These are phyloP conservation scores for Leishmania major DNA, from an alignment of 208 protist genomes.

Conservation along the genomic window DNA sequence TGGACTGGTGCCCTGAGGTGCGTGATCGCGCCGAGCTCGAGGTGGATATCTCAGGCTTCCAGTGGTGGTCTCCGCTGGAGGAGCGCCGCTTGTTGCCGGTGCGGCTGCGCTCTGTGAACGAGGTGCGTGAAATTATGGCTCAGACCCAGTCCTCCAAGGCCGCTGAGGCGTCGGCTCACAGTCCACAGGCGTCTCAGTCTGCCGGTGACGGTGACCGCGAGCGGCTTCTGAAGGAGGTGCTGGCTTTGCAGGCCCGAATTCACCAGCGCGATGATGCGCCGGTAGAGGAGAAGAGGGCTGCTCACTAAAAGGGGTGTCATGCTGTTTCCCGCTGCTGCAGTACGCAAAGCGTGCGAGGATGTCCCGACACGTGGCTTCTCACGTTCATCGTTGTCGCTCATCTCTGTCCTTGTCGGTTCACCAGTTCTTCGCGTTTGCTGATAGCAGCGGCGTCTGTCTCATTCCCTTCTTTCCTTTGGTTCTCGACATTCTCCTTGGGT, in stretches of 20 bases:
- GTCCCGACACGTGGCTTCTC: neutral
- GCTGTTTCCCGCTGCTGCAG: neutral
- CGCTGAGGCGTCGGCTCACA: constrained; percentile 54
- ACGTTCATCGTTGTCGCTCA: neutral
- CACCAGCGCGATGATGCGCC: constrained; percentile 82
- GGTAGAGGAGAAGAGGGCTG: constrained; percentile 68
- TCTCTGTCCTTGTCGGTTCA: neutral
- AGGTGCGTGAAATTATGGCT: constrained; percentile 90
- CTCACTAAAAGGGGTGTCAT: constrained; percentile 43
- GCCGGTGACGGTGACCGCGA: constrained; percentile 77
- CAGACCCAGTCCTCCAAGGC: constrained; percentile 82
- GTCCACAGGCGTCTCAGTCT: constrained; percentile 45
- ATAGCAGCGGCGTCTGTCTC: neutral
- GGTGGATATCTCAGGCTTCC: constrained; percentile 83
- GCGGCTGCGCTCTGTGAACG: constrained; percentile 86
- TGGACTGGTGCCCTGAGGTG: constrained; percentile 94
- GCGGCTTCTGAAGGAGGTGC: constrained; percentile 89
- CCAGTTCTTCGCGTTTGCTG: constrained; percentile 1
- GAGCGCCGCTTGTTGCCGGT: constrained; percentile 87
- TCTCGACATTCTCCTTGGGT: neutral
- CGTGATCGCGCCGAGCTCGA: constrained; percentile 92
- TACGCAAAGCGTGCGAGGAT: constrained; percentile 1
- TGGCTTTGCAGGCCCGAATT: constrained; percentile 88
- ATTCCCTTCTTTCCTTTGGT: neutral
- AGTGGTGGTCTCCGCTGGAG: constrained; percentile 89